Conservation (phyloP, 345 rosid species). For the Aquilaria yunnanensis region DNA sequence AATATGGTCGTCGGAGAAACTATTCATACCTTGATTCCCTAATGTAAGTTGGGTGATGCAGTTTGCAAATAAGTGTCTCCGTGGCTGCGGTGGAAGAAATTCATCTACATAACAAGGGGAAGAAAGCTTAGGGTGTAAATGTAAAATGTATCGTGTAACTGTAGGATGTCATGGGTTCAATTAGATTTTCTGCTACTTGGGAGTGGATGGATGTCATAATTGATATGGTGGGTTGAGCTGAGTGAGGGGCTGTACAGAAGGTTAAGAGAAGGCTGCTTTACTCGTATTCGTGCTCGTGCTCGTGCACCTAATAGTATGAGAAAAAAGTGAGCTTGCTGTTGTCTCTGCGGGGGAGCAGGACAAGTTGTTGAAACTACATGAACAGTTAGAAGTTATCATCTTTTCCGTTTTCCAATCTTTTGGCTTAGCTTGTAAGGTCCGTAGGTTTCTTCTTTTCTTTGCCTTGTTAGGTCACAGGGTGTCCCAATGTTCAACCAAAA, state of each 20-base stretch:
- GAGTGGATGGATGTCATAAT: conserved; percentile 6
- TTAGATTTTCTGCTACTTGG: conserved; percentile 1
- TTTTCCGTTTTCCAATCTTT: too few relatives aligned
- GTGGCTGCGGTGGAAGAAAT: conserved; percentile 2
- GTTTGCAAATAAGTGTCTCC: conserved; percentile 10
- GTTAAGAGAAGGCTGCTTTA: not conserved
- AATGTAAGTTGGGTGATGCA: conserved; percentile 23
- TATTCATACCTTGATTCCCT: conserved; percentile 61
- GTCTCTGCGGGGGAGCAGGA: too few relatives aligned
- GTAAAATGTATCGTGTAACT: conserved; percentile 13
- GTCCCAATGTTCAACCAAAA: too few relatives aligned
- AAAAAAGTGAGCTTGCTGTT: too few relatives aligned
- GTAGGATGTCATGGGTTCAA: conserved; percentile 17
- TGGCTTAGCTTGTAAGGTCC: too few relatives aligned
- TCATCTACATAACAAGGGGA: not conserved
- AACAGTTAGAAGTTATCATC: not conserved
- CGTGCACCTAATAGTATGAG: too few relatives aligned
- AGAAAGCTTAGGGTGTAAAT: conserved; percentile 16
- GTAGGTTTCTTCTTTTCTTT: too few relatives aligned
- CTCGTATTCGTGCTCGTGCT: too few relatives aligned
- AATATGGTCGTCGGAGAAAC: conserved; percentile 62
- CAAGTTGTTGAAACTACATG: not conserved
- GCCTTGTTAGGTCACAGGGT: too few relatives aligned
- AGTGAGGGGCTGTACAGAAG: conserved; percentile 23
- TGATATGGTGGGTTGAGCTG: not conserved